Evolutionary conservation across 805 yeast genomes (phyloP).

Genomic region (Pichia sporocuriosa): DNA sequence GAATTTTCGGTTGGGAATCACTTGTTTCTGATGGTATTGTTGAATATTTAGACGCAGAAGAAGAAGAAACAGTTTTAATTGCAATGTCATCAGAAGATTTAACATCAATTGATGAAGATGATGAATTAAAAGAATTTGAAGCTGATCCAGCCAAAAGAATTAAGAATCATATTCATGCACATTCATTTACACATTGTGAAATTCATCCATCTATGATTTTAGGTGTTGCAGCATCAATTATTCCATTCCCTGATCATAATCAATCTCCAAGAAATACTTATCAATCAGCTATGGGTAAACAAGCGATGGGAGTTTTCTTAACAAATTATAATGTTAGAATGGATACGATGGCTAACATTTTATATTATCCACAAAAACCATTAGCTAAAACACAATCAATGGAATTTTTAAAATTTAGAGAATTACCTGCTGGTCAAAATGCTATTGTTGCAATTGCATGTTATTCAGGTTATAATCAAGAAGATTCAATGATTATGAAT

Average conservation of each 20-base stretch:
- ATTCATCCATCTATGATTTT: slow-evolving; percentile 98
- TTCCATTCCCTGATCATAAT: slow-evolving; percentile 99
- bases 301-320: slow-evolving; percentile 98
- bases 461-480: slow-evolving; percentile 98
- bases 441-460: slow-evolving; percentile 98
- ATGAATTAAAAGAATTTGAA: slow-evolving; percentile 36
- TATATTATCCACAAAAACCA: slow-evolving; percentile 97
- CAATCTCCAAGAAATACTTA: slow-evolving; percentile 99
- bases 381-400: slow-evolving; percentile 95
- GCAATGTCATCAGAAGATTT: slow-evolving; percentile 99
- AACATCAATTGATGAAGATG: slow-evolving; percentile 44
- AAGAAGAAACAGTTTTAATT: slow-evolving; percentile 96
- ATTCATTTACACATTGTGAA: slow-evolving; percentile 96
- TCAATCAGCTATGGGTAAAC: slow-evolving; percentile 99
- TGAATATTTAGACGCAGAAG: slow-evolving; percentile 97
- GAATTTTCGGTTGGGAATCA: slow-evolving; percentile 72
- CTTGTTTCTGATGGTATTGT: slow-evolving; percentile 80
- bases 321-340: slow-evolving; percentile 94
- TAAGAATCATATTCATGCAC: slow-evolving; percentile 46
- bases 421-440: slow-evolving; percentile 97
- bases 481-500: slow-evolving; percentile 99
- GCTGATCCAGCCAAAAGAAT: slow-evolving; percentile 80
- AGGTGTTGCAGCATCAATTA: slow-evolving; percentile 97
- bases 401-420: slow-evolving; percentile 96
- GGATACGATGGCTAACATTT: slow-evolving; percentile 99